phyloP scores from a whole-genome alignment of 1,284 basidiomycete species.

The Microbotryum scabiosae region DNA sequence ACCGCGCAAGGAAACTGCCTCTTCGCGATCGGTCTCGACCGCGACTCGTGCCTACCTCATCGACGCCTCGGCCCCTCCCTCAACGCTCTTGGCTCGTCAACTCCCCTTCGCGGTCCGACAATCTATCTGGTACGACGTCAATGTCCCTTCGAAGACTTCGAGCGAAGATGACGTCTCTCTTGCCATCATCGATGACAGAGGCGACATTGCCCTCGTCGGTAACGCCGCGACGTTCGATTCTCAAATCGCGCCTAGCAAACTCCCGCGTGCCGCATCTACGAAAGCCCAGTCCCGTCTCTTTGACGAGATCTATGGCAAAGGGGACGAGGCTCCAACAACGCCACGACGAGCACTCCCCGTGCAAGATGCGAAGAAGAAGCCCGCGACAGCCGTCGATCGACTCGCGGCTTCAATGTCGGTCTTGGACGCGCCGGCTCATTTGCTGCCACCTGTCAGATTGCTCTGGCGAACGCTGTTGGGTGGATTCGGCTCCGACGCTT shows the following conservation, averaged over 20 bases:
- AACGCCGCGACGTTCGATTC: constrained; percentile 3
- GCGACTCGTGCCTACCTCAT: neutral
- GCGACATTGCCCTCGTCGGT: constrained; percentile 20
- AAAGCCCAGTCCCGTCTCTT: constrained; percentile 23
- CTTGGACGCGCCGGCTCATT: constrained; percentile 22
- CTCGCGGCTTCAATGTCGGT: neutral
- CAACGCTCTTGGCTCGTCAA: constrained; percentile 8
- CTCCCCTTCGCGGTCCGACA: constrained; percentile 19
- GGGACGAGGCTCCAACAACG: neutral
- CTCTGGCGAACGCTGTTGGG: constrained; percentile 21
- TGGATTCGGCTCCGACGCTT: neutral
- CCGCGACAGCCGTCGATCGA: neutral
- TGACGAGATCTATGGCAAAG: constrained; percentile 31
- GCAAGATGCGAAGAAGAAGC: neutral
- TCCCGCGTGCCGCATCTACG: constrained; percentile 6
- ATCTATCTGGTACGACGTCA: constrained; percentile 8
- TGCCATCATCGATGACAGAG: constrained; percentile 9
- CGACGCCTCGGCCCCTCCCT: neutral
- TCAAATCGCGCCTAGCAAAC: constrained; percentile 7
- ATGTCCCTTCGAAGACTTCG: neutral
- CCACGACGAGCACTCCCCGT: neutral
- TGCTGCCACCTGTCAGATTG: constrained; percentile 18
- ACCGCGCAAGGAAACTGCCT: neutral
- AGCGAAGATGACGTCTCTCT: constrained; percentile 10
- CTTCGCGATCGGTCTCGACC: neutral